Evolutionary conservation across 371 early-diverging fungal species (phyloP).

Genomic region (Thermomucor indicae-seudaticae): DNA sequence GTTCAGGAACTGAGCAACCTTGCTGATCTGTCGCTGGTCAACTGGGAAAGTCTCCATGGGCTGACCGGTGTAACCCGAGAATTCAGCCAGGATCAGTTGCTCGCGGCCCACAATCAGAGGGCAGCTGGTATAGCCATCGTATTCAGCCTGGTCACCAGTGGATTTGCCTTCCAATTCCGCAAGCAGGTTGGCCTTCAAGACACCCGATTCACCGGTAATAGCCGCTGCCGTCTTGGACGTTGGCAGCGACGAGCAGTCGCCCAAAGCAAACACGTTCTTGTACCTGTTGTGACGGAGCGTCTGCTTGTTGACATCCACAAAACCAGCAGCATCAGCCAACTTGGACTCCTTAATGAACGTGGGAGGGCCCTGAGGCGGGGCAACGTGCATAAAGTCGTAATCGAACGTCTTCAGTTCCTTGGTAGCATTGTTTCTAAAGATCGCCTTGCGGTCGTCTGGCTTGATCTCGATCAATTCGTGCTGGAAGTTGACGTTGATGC

Average conservation of each 20-base stretch:
- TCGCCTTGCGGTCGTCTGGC: constrained; percentile 60
- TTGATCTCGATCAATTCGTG: constrained; percentile 72
- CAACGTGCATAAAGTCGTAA: constrained; percentile 85
- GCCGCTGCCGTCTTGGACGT: constrained; percentile 93
- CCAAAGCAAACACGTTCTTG: constrained; percentile 76
- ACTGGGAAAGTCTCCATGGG: constrained; percentile 82
- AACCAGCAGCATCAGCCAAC: constrained; percentile 77
- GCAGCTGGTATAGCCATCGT: constrained; percentile 86
- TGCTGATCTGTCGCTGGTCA: constrained; percentile 72
- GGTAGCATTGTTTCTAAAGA: constrained; percentile 62
- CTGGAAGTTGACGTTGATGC: constrained; percentile 65
- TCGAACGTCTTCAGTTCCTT: constrained; percentile 52
- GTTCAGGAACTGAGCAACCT: constrained; percentile 65
- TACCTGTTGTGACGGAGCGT: constrained; percentile 80
- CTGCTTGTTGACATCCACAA: constrained; percentile 77
- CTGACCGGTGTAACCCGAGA: constrained; percentile 75
- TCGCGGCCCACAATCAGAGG: constrained; percentile 74
- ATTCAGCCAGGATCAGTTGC: constrained; percentile 84
- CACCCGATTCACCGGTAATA: constrained; percentile 76
- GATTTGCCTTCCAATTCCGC: constrained; percentile 55
- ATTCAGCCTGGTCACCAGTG: constrained; percentile 51
- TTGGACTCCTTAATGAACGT: constrained; percentile 70
- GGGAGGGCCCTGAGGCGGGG: constrained; percentile 83
- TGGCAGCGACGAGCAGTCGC: constrained; percentile 88
- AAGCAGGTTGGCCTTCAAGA: constrained; percentile 74